These are phyloP conservation scores for Clarireedia hainanense DNA, from an alignment of 2,329 filamentous ascomycete genomes.

Conservation along the genomic window DNA sequence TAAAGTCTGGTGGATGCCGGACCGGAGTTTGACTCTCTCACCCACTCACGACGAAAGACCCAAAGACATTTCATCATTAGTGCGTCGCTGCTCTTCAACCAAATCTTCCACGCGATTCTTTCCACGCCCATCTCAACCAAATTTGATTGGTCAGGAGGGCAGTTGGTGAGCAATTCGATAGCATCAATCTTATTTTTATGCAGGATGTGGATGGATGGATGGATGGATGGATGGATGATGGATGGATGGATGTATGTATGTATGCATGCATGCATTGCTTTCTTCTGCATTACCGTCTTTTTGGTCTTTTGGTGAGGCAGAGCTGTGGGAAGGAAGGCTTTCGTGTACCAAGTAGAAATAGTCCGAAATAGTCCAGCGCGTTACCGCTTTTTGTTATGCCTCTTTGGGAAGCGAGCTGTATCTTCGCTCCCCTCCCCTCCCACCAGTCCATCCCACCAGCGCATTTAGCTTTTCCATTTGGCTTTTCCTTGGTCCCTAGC, in stretches of 20 bases:
- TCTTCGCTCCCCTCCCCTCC: no score
- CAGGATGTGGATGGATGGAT: no score
- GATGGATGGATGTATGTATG: no score
- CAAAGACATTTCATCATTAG: background rate
- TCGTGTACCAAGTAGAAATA: no score
- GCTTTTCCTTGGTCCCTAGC: no score
- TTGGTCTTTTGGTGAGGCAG: no score
- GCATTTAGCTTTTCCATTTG: no score
- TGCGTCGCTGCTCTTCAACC: background rate
- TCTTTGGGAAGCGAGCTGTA: background rate
- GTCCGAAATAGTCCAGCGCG: no score
- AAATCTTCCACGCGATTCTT: background rate
- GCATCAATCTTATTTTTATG: slow-evolving; percentile 6
- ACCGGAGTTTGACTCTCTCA: background rate
- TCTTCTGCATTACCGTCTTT: slow-evolving; percentile 1
- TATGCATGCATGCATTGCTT: background rate
- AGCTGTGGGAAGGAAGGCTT: background rate
- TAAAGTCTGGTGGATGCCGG: background rate
- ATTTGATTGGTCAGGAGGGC: background rate
- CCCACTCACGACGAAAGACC: background rate
- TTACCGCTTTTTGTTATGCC: background rate
- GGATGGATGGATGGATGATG: no score
- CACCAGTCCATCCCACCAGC: no score
- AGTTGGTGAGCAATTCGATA: background rate
- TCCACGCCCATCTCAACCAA: background rate